Evolutionary conservation across 441 rosid genomes (phyloP), one percentile per base, ranked within the genome.

Genomic region (Manihot esculenta): DNA sequence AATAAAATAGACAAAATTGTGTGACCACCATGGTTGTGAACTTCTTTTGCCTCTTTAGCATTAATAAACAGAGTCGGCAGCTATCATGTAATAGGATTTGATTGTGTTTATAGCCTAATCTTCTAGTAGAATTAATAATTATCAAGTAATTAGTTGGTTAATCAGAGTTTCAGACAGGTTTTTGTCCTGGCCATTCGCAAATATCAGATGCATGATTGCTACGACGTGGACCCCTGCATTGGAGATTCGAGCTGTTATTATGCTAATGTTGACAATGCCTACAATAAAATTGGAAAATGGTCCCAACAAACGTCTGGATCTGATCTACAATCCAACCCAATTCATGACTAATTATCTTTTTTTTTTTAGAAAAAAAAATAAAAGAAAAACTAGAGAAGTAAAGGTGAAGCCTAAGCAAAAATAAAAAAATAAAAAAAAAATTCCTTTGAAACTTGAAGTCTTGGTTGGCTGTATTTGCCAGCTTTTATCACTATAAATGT

Each of bases 171-270:
- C 35, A 27, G 24, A 58, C 20, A 18, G 23, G 50, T 26, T 33
- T 45, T 74, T 68, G 77, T 74, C 73, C 62, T 23, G 20, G 20
- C 5, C 50, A 47, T 64, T 21, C 59, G 54, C 68, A 58, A 45
- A 72, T 13, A 64, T 65, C 65, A 79, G 63, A 72, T 75, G 66
- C 48, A 57, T 26, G 20, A 17, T 20, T 38, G 57, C 45, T 64
- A 51, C 60, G 62, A 73, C 60, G 33, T 64, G 49, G 58, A 65
- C 10, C 61, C n/a, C 23, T n/a, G 23, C 66, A 63, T 60, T 17
- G n/a, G 23, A 44, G 69, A 55, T 61, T 69, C 50, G 51, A 78
- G 75, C 23, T 71, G 70, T 21, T 66, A 61, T 76, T 64, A 47
- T 38, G 20, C 66, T 62, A 71, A 62, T 20, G 23, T 14, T 24